Base-by-base conservation (phyloP, 2,329 filamentous ascomycete genomes). In the Penicillium sp. region DNA sequence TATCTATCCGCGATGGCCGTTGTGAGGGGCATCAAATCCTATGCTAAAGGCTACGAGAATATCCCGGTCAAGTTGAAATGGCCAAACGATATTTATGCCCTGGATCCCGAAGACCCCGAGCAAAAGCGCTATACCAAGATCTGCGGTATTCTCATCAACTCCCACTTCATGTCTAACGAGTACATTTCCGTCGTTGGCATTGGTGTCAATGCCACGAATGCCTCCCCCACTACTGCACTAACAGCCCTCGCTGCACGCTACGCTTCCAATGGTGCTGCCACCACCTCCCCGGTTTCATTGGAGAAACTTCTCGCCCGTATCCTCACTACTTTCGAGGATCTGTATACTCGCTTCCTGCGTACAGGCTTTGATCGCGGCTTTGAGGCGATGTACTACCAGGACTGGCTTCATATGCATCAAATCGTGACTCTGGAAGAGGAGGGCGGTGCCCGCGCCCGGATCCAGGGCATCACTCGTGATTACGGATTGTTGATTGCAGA, bases 11-110 rank as follows among this genome's bases (percentile, higher is more conserved):
- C 92, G 1, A 85, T 99, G 46, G 93, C 95, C 41, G 89, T 93
- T 43, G 89, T 96, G 3, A 85, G 90, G 60, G 93, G 91, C 0
- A 87, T 98, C 60, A 88, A 90, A 61, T 83, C 81, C 26, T 98
- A 98, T 69, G 91, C 88, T 48, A 75, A 76, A 2, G 90, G 88
- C 8, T 98, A 96, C 73, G 81, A 85, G 6, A 80, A 85, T 0
- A 74, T 98, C 5, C 90, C 90, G 0, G 82, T 99, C 41, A 92
- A 90, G 71, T 77, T 99, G 31, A 99, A 99, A 74, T 99, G 95
- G 95, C 95, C 95, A 11, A 99, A 99, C 68, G 95, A 99, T 70
- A 90, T 99, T 53, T 93, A 91, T 68, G 88, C 88, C 1, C 79
- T 85, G 22, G 88, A 91, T 68, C 90, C 84, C 6, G 78, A 74